Percentiles rank a stretch among this genome's conserved stretches.
Conservation (phyloP, 2,329 filamentous ascomycete species). For the Verticillium isaacii region DNA sequence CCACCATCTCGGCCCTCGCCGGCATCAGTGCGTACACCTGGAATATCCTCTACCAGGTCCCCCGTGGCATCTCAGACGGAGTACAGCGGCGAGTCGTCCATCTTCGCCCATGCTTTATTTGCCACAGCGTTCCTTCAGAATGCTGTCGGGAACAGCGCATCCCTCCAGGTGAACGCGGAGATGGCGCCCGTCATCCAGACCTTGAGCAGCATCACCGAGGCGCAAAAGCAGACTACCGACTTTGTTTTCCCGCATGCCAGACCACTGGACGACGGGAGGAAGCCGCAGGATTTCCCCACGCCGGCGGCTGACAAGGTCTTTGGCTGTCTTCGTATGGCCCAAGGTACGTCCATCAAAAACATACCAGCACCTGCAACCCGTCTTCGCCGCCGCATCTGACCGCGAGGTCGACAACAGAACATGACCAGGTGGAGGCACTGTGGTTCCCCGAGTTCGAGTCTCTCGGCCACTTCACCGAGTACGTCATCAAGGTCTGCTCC, state of each 20-base stretch:
- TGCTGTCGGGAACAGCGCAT: constrained; percentile 12
- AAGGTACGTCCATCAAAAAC: constrained; percentile 3
- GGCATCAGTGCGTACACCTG: neutral
- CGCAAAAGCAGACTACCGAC: constrained; percentile 5
- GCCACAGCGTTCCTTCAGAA: constrained; percentile 16
- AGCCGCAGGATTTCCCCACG: constrained; percentile 6
- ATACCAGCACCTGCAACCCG: too few species aligned
- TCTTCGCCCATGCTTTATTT: constrained; percentile 14
- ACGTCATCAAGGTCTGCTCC: constrained; percentile 16
- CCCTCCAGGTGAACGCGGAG: neutral
- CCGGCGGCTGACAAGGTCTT: constrained; percentile 10
- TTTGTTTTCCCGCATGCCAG: constrained; percentile 8
- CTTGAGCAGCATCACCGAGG: neutral
- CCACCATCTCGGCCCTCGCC: neutral
- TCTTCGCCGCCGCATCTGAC: too few species aligned
- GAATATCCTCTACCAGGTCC: neutral
- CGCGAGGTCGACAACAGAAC: neutral
- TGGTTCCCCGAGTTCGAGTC: constrained; percentile 6
- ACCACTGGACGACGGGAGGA: constrained; percentile 5
- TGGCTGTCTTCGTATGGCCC: constrained; percentile 10
- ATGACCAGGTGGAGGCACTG: neutral
- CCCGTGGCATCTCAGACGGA: constrained; percentile 7
- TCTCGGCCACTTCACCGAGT: constrained; percentile 11
- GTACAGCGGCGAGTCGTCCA: constrained; percentile 14
- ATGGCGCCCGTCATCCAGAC: constrained; percentile 10